Evolutionary conservation across 768 basidiomycete genomes (phyloP).

Genomic region (Mycena indigotica): DNA sequence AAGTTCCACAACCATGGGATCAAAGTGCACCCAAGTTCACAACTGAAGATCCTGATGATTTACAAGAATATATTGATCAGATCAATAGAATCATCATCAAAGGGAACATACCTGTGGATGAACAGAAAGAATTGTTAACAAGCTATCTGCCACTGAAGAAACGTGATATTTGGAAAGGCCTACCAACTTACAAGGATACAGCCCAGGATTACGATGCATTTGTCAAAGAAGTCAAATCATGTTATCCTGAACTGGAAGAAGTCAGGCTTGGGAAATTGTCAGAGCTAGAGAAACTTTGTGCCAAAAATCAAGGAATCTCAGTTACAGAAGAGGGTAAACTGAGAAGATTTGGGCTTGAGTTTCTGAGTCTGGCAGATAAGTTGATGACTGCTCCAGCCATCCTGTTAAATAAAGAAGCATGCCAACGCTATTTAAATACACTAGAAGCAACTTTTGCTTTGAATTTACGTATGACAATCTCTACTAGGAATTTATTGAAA

Average conservation of each 20-base stretch:
- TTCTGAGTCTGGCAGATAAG: background rate
- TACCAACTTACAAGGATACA: background rate
- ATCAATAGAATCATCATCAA: background rate
- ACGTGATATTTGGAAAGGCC: background rate
- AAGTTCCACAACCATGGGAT: background rate
- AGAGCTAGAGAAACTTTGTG: background rate
- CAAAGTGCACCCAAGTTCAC: constrained; percentile 1
- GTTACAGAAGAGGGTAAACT: background rate
- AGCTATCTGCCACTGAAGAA: background rate
- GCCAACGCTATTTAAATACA: background rate
- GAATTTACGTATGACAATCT: background rate
- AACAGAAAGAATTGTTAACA: constrained; percentile 2
- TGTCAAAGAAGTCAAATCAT: background rate
- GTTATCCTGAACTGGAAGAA: background rate
- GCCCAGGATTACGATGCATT: background rate
- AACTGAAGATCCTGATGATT: background rate
- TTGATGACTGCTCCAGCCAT: background rate
- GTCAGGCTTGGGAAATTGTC: background rate
- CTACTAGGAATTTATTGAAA: background rate
- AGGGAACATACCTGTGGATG: background rate
- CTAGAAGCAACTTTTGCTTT: background rate
- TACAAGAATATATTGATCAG: background rate
- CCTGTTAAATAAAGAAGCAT: background rate
- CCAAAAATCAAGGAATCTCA: background rate
- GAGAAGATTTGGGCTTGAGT: background rate